Percentiles rank a stretch among this genome's conserved stretches.
These are phyloP conservation scores for Aureobasidium sp. DNA, from an alignment of 2,329 filamentous ascomycete genomes.

Conservation along the genomic window DNA sequence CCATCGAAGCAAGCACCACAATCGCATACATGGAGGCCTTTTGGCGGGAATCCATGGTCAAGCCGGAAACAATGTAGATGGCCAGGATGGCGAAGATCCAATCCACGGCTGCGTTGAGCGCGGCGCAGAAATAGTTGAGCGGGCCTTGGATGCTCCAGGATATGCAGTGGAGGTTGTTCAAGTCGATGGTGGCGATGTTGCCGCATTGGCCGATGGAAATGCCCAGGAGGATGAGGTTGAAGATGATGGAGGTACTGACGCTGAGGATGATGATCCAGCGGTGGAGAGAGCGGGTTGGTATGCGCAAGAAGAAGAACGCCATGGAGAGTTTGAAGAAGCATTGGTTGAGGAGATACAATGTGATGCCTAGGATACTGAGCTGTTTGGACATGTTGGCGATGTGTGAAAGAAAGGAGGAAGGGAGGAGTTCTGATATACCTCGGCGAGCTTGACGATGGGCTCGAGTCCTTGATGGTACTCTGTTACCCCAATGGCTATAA, in stretches of 20 bases:
- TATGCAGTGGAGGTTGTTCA: slow-evolving; percentile 1
- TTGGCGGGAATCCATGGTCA: not conserved
- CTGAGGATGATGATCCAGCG: slow-evolving; percentile 8
- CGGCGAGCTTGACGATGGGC: not conserved
- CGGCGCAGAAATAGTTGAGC: slow-evolving; percentile 12
- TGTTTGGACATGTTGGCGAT: no score
- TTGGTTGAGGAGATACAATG: slow-evolving; percentile 13
- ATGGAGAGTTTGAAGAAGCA: slow-evolving; percentile 13
- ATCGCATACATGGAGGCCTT: slow-evolving; percentile 9
- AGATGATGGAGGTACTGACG: slow-evolving; percentile 6
- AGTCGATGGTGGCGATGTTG: slow-evolving; percentile 1
- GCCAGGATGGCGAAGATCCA: slow-evolving; percentile 13
- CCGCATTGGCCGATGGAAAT: slow-evolving; percentile 14
- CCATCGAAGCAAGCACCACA: slow-evolving; percentile 3
- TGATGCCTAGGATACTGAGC: slow-evolving; percentile 2
- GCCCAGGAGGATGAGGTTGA: slow-evolving; percentile 11
- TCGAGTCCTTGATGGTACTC: slow-evolving; percentile 9
- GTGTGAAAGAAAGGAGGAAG: no score
- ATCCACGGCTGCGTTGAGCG: slow-evolving; percentile 12
- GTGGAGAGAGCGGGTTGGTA: not conserved
- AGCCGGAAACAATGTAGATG: slow-evolving; percentile 7
- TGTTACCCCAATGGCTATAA: slow-evolving; percentile 6
- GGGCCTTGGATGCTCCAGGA: slow-evolving; percentile 12
- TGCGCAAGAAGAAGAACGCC: slow-evolving; percentile 14
- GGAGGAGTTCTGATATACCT: not conserved